Percentiles rank a stretch among this genome's conserved stretches.
These are phyloP conservation scores for Rosa persica DNA, from an alignment of 306 rosid species.

Conservation along the genomic window DNA sequence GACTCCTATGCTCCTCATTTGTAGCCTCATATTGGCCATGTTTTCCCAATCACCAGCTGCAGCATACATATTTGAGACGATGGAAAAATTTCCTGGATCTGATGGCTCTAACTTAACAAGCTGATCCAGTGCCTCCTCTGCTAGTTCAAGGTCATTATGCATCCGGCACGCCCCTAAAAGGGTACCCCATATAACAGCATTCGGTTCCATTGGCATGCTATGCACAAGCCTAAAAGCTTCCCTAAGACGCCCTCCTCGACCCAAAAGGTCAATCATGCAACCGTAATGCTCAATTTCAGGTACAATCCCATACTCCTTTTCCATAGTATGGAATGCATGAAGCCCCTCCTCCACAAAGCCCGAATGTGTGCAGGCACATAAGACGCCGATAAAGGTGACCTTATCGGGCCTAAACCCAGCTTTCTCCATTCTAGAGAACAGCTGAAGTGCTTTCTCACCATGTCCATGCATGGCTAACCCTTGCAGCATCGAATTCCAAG, in stretches of 20 bases:
- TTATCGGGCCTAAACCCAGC: slow-evolving; percentile 70
- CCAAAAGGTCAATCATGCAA: slow-evolving; percentile 82
- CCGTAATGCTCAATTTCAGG: slow-evolving; percentile 76
- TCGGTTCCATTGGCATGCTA: slow-evolving; percentile 79
- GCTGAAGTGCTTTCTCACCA: slow-evolving; percentile 63
- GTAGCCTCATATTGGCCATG: slow-evolving; percentile 58
- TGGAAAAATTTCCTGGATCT: slow-evolving; percentile 63
- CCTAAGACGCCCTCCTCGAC: slow-evolving; percentile 71
- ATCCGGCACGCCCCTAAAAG: slow-evolving; percentile 80
- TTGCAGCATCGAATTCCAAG: slow-evolving; percentile 86
- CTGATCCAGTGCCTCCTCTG: slow-evolving; percentile 50
- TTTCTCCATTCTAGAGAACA: slow-evolving; percentile 60
- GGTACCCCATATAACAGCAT: slow-evolving; percentile 63
- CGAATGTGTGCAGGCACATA: slow-evolving; percentile 79
- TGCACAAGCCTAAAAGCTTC: slow-evolving; percentile 71
- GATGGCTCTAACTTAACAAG: slow-evolving; percentile 53
- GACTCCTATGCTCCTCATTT: slow-evolving; percentile 57
- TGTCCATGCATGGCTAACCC: slow-evolving; percentile 79
- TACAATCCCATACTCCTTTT: slow-evolving; percentile 57
- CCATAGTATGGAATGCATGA: slow-evolving; percentile 59
- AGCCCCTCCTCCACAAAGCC: slow-evolving; percentile 75
- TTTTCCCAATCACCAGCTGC: slow-evolving; percentile 75
- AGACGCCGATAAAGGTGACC: slow-evolving; percentile 63
- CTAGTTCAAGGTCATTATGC: slow-evolving; percentile 72
- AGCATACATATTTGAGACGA: slow-evolving; percentile 82